A percentile compares a stretch with the other conserved stretches of the same genome.
Evolutionary conservation across 2,329 filamentous ascomycete genomes (phyloP).

Genomic region (Stachybotrys echinatus): DNA sequence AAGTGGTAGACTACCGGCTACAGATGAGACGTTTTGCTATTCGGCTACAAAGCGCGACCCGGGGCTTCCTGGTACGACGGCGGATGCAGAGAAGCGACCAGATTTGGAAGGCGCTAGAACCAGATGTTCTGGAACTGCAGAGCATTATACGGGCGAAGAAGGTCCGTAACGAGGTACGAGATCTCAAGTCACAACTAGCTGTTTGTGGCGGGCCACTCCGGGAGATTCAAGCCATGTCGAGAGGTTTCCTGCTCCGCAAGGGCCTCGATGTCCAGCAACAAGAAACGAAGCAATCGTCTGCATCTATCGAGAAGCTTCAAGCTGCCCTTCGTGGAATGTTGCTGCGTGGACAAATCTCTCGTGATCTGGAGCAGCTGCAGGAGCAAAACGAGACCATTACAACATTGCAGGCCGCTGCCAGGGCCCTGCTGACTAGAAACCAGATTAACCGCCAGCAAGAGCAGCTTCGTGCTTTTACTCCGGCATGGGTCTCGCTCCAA

Average conservation of each 20-base stretch:
- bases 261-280: constrained; percentile 49
- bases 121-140: constrained; percentile 73
- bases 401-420: constrained; percentile 59
- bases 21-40: constrained; percentile 79
- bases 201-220: constrained; percentile 58
- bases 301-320: constrained; percentile 55
- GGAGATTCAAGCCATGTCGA: constrained; percentile 59
- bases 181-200: constrained; percentile 53
- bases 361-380: constrained; percentile 48
- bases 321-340: constrained; percentile 63
- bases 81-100: constrained; percentile 57
- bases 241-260: constrained; percentile 62
- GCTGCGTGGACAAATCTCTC: constrained; percentile 49
- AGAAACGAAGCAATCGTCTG: constrained; percentile 46
- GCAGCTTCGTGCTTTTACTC: constrained; percentile 42
- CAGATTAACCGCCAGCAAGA: constrained; percentile 46
- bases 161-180: constrained; percentile 52
- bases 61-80: constrained; percentile 69
- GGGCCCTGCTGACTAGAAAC: constrained; percentile 55
- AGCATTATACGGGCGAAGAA: constrained; percentile 71
- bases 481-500: constrained; percentile 43
- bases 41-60: constrained; percentile 70
- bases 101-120: constrained; percentile 65
- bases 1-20: constrained; percentile 75
- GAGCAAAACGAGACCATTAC: constrained; percentile 44